phyloP scores from a whole-genome alignment of 106 monocot genomes.

The Dendrobium chrysotoxum region DNA sequence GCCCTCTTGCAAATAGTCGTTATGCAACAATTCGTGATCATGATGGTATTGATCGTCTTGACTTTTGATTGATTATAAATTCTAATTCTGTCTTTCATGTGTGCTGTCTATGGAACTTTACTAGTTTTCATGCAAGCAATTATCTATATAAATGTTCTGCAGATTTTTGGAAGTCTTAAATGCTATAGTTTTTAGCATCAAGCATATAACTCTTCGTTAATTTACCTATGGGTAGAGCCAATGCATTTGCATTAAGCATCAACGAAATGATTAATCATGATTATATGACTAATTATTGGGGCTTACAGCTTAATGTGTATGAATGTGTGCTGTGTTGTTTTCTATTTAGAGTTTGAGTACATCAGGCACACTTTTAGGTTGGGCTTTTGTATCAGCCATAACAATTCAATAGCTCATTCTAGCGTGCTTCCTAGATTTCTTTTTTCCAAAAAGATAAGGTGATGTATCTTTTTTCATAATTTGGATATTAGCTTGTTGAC shows the following conservation, averaged over 20 bases:
- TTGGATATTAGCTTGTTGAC: no score
- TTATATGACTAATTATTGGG: neutral
- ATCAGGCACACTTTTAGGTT: neutral
- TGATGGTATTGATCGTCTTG: slow-evolving; percentile 42
- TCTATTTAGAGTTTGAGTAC: neutral
- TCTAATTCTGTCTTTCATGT: neutral
- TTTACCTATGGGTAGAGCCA: neutral
- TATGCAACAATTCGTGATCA: slow-evolving; percentile 90
- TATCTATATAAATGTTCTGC: neutral
- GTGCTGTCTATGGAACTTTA: neutral
- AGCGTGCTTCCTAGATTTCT: no score
- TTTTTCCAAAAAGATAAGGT: no score
- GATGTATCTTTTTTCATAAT: no score
- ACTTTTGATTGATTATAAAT: neutral
- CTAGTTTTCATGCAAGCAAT: neutral
- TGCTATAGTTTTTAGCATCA: neutral
- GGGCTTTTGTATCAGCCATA: neutral
- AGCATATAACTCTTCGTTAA: neutral
- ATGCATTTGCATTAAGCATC: neutral
- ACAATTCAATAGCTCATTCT: neutral
- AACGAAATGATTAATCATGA: neutral
- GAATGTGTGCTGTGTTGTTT: neutral
- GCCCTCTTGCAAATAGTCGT: slow-evolving; percentile 91
- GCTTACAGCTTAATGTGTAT: neutral
- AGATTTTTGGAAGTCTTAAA: neutral